Evolutionary conservation across 805 yeast genomes (phyloP).

Genomic region (Hanseniaspora singularis): DNA sequence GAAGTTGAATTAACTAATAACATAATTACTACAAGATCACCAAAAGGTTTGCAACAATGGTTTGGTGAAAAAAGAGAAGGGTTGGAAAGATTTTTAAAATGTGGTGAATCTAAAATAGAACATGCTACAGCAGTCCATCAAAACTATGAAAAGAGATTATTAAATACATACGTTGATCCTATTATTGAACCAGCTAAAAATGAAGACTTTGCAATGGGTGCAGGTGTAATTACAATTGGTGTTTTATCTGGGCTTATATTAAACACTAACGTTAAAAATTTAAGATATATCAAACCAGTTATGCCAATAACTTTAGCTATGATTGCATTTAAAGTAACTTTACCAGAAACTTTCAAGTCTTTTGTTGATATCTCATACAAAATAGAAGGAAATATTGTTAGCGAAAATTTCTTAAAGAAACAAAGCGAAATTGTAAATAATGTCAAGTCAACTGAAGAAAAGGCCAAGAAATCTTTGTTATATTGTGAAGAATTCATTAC

Average conservation of each 20-base stretch:
- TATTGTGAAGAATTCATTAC: not conserved
- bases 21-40: conserved; percentile 5
- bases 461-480: not conserved
- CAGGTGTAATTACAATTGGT: conserved; percentile 44
- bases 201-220: conserved; percentile 48
- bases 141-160: conserved; percentile 39
- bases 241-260: conserved; percentile 48
- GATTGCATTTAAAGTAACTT: conserved; percentile 40
- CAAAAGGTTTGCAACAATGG: conserved; percentile 8
- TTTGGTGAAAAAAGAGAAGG: conserved; percentile 19
- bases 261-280: conserved; percentile 39
- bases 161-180: conserved; percentile 29
- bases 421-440: conserved; percentile 4
- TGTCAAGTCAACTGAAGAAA: not conserved
- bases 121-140: conserved; percentile 35
- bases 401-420: conserved; percentile 19
- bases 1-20: conserved; percentile 1
- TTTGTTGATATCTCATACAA: conserved; percentile 37
- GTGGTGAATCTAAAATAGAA: conserved; percentile 30
- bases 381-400: conserved; percentile 33
- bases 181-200: conserved; percentile 41
- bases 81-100: conserved; percentile 15
- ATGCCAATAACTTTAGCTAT: conserved; percentile 44
- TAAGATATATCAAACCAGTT: conserved; percentile 34
- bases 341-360: conserved; percentile 47